Conservation (phyloP, 495 filamentous ascomycete genomes). For the Penicillium samsonianum region DNA sequence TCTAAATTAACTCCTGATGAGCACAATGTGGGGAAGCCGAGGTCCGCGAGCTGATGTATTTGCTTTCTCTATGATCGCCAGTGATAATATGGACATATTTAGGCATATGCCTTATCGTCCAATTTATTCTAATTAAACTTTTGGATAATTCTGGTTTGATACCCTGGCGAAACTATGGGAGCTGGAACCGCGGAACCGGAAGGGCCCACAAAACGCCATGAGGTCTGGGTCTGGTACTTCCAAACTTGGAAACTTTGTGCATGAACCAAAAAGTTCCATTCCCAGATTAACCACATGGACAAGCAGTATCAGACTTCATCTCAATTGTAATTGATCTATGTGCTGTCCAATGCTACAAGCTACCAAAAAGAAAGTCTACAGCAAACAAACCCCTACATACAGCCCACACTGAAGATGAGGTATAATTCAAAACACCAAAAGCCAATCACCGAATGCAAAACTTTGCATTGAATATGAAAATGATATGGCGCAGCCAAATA, state of each 20-base stretch:
- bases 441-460: conserved; percentile 14
- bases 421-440: conserved; percentile 12
- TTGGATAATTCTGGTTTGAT: background rate
- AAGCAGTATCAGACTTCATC: background rate
- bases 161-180: background rate
- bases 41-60: conserved; percentile 24
- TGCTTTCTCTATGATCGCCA: too few species aligned
- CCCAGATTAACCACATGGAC: background rate
- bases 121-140: background rate
- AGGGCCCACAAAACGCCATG: background rate
- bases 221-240: background rate
- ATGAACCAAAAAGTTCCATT: background rate
- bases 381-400: background rate
- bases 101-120: background rate
- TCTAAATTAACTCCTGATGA: conserved; percentile 9
- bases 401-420: background rate
- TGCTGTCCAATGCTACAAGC: background rate
- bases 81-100: too few species aligned
- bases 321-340: background rate
- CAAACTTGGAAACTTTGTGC: background rate
- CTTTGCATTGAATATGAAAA: background rate
- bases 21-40: conserved; percentile 32
- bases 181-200: background rate
- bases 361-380: background rate
- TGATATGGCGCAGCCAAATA: background rate